phyloP scores from a whole-genome alignment of 805 yeast genomes.

The Metschnikowia chrysomelidarum region DNA sequence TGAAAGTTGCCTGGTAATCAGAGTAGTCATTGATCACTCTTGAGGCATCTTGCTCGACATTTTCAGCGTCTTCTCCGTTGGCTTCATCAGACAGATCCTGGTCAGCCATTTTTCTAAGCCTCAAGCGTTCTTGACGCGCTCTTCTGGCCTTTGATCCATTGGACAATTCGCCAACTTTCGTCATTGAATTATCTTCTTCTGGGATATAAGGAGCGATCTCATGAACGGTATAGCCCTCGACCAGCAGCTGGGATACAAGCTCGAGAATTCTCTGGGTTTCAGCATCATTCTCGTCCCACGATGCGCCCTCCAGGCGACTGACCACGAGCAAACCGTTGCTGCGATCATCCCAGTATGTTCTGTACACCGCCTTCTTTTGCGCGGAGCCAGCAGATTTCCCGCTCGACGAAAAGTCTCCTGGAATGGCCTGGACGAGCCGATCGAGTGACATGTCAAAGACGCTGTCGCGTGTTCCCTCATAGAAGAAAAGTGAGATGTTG shows the following conservation, averaged over 20 bases:
- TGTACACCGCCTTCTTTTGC: conserved; percentile 4
- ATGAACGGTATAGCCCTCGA: conserved; percentile 2
- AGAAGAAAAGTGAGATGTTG: conserved; percentile 8
- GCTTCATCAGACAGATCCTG: not conserved
- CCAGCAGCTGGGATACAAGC: not conserved
- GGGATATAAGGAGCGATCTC: conserved; percentile 7
- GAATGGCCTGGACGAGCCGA: conserved; percentile 3
- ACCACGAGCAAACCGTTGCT: conserved; percentile 14
- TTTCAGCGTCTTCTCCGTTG: not conserved
- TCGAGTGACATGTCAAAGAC: conserved; percentile 9
- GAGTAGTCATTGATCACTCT: conserved; percentile 4
- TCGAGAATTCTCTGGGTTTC: conserved; percentile 8
- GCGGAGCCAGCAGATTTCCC: not conserved
- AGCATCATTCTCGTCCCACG: conserved; percentile 10
- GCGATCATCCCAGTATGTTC: conserved; percentile 15
- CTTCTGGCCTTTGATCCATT: too few relatives aligned
- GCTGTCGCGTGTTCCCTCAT: conserved; percentile 3
- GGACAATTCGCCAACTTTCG: too few relatives aligned
- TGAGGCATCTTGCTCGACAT: not conserved
- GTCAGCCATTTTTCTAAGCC: too few relatives aligned
- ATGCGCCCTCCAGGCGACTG: conserved; percentile 5
- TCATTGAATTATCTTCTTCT: too few relatives aligned
- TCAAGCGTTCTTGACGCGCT: too few relatives aligned
- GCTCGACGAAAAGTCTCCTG: conserved; percentile 1
- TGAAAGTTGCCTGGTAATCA: conserved; percentile 19